A percentile compares a stretch with the other conserved stretches of the same genome.
phyloP scores from a whole-genome alignment of 225 moss, liverwort and hornwort species.

The Takakia lepidozioides region DNA sequence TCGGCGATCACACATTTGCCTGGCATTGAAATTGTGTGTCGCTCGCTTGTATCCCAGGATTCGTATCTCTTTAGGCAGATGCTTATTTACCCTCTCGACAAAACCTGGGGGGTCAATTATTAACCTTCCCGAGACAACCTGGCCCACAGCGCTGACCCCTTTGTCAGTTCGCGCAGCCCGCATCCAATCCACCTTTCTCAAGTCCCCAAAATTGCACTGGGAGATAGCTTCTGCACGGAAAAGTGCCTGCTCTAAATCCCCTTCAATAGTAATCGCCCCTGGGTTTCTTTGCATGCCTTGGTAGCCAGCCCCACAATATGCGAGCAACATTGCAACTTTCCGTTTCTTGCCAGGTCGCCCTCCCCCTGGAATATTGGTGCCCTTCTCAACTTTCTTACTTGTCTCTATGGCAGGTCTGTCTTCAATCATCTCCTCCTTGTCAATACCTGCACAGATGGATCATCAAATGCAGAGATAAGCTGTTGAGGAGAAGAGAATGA shows the following conservation, averaged over 20 bases:
- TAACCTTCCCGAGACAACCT: constrained; percentile 81
- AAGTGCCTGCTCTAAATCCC: constrained; percentile 88
- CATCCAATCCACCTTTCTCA: constrained; percentile 91
- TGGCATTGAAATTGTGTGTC: constrained; percentile 75
- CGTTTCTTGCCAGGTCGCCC: constrained; percentile 44
- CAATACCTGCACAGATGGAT: constrained; percentile 7
- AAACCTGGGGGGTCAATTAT: constrained; percentile 86
- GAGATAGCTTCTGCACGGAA: constrained; percentile 81
- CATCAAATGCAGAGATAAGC: too few species aligned
- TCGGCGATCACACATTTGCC: constrained; percentile 79
- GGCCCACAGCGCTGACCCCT: constrained; percentile 92
- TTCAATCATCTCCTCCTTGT: constrained; percentile 2
- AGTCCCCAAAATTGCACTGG: constrained; percentile 75
- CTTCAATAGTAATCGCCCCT: constrained; percentile 88
- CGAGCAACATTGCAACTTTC: constrained; percentile 64
- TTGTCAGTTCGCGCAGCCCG: constrained; percentile 95
- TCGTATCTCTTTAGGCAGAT: constrained; percentile 78
- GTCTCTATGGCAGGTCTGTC: constrained; percentile 5
- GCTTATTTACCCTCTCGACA: constrained; percentile 76
- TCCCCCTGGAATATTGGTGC: constrained; percentile 24
- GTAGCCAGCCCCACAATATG: constrained; percentile 62
- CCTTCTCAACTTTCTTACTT: constrained; percentile 33
- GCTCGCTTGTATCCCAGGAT: constrained; percentile 79
- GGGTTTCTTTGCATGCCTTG: constrained; percentile 81
- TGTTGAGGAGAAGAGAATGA: too few species aligned